Conservation (phyloP, 208 protist genomes). For the Tetramitus jugosus region DNA sequence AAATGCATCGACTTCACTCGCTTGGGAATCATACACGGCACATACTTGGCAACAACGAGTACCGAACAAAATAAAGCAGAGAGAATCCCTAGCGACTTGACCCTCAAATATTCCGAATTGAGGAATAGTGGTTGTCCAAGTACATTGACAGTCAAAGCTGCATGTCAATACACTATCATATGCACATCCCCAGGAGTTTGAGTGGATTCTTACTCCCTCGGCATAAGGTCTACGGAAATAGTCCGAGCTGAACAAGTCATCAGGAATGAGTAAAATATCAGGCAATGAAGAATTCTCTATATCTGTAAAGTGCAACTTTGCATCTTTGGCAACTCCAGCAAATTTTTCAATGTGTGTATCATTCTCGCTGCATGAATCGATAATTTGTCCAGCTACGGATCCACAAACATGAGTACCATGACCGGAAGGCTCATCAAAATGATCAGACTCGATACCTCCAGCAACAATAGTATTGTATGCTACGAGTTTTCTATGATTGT, state of each 20-base stretch:
- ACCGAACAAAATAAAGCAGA: no score
- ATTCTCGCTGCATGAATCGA: not conserved
- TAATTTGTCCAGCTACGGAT: not conserved
- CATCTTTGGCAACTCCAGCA: conserved; percentile 10
- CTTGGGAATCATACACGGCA: not conserved
- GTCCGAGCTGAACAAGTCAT: conserved; percentile 24
- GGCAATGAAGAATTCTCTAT: not conserved
- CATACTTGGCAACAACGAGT: not conserved
- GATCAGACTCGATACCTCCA: no score
- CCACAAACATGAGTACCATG: conserved; percentile 16
- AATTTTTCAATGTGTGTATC: not conserved
- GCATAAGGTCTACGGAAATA: conserved; percentile 52
- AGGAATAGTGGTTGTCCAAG: no score
- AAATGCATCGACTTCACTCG: conserved; percentile 54
- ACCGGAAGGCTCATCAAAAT: not conserved
- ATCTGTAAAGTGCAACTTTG: conserved; percentile 5
- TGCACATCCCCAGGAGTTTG: conserved; percentile 67
- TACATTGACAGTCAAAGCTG: no score
- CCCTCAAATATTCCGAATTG: no score
- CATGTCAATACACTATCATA: no score
- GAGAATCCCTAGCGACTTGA: no score
- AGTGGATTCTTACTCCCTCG: conserved; percentile 57
- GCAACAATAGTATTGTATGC: not conserved
- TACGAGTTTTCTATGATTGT: not conserved
- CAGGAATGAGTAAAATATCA: not conserved